Base-by-base conservation (phyloP, 192 early-diverging fungal species). In the Mortierella alpina region DNA sequence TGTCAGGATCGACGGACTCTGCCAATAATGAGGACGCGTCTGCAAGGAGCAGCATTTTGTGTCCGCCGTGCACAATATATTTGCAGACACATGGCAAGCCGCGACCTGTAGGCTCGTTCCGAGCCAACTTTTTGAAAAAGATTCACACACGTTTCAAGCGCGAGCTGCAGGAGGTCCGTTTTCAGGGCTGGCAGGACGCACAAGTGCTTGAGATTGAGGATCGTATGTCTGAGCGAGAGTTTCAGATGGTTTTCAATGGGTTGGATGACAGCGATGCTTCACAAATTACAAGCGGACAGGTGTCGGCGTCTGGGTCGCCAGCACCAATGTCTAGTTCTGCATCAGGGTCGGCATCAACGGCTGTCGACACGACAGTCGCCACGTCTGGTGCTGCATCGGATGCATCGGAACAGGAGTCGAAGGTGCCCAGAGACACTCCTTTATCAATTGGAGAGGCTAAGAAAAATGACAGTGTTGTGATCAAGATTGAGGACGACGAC, bases 171-270 rank as follows among this genome's bases (percentile, higher is more conserved):
- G 76, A 79, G 40, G 76, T 79, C 10, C 76, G 76, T 31, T 79
- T 79, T 41, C 76, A 79, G 18, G 76, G 76, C 15, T 79, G 76
- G 76, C 76, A 79, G 64, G 76, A 79, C 72, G 76, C 76, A 44
- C 76, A 79, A 46, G 64, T 79, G 41, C 61, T 79, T 40, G 76
- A 79, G 22, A 79, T 79, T 56, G 75, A 78, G 61, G 75, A 78
- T 7, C 60, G 68, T 22, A 78, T 78, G 75, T 48, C 20, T 15
- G 75, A 78, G 55, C 52, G 68, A 46, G 68, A 78, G 44, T 78
- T 79, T 23, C 76, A 79, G 64, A 67, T 79, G 52, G 76, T 79
- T 11, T 79, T 79, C 41, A 71, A 79, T 45, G 68, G 69, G 31
- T 41, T 72, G 44, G 76, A 79, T 41, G 76, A 79, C 22, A 42